Conservation (phyloP, 306 rosid species). For the Pachyrhizus erosus region DNA sequence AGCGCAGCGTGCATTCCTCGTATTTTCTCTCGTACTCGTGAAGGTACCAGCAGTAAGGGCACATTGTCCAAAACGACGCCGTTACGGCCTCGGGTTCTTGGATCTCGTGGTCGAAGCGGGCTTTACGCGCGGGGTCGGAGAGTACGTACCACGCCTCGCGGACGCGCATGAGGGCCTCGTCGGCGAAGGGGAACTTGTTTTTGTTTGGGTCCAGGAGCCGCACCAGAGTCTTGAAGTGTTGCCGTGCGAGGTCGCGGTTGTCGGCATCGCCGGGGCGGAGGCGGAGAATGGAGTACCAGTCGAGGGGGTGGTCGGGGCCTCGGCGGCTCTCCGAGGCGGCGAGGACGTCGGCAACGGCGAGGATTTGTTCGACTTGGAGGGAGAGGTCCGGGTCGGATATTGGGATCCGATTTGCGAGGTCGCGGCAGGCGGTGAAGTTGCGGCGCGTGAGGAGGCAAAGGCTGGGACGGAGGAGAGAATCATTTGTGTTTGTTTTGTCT, state of each 20-base stretch:
- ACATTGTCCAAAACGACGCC: constrained; percentile 71
- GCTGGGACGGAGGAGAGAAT: constrained; percentile 22
- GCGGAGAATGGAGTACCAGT: constrained; percentile 61
- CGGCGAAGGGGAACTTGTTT: constrained; percentile 50
- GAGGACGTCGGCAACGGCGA: constrained; percentile 55
- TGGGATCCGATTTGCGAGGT: not conserved
- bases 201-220: constrained; percentile 49
- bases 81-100: not conserved
- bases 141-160: constrained; percentile 62
- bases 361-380: constrained; percentile 40
- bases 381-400: constrained; percentile 44
- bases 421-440: constrained; percentile 47
- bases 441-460: constrained; percentile 35
- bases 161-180: constrained; percentile 52
- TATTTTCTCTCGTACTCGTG: constrained; percentile 62
- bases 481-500: no score
- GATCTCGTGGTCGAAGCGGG: constrained; percentile 37
- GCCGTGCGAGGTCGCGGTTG: constrained; percentile 38
- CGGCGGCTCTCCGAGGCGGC: constrained; percentile 39
- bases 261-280: constrained; percentile 34
- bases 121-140: constrained; percentile 46
- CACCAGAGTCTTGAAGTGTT: constrained; percentile 50
- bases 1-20: constrained; percentile 61
- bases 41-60: constrained; percentile 74
- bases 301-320: constrained; percentile 1